Percentiles rank a stretch among this genome's conserved stretches.
These are phyloP conservation scores for Moniliella sp. DNA, from an alignment of 1,284 basidiomycete species.

Conservation along the genomic window DNA sequence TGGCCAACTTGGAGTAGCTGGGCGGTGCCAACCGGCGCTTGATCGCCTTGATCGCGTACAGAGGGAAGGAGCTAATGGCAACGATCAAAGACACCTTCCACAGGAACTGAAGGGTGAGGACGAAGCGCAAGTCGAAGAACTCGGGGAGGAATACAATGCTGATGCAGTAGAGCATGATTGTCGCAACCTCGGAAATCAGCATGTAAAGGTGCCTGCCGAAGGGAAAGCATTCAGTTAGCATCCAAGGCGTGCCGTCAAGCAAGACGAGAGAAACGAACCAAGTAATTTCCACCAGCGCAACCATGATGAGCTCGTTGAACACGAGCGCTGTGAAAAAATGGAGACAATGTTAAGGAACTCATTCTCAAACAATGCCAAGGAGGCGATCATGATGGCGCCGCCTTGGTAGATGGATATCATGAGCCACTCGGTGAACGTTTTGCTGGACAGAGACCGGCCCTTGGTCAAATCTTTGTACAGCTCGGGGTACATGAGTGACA, in stretches of 20 bases:
- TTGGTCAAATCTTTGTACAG: slow-evolving; percentile 51
- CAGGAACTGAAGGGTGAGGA: slow-evolving; percentile 63
- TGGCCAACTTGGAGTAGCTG: slow-evolving; percentile 57
- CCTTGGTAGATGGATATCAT: slow-evolving; percentile 97
- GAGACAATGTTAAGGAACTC: slow-evolving; percentile 95
- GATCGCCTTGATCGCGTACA: slow-evolving; percentile 73
- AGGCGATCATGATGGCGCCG: slow-evolving; percentile 94
- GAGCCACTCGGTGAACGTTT: slow-evolving; percentile 94
- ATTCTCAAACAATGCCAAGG: slow-evolving; percentile 79
- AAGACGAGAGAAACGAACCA: slow-evolving; percentile 43
- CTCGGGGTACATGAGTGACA: slow-evolving; percentile 85
- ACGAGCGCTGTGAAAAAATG: slow-evolving; percentile 94
- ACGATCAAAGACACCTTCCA: slow-evolving; percentile 79
- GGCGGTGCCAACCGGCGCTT: slow-evolving; percentile 71
- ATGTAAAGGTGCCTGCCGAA: slow-evolving; percentile 72
- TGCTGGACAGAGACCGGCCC: slow-evolving; percentile 53
- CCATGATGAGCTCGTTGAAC: slow-evolving; percentile 96
- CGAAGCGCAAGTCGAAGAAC: slow-evolving; percentile 88
- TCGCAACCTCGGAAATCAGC: slow-evolving; percentile 78
- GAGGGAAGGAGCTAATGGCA: slow-evolving; percentile 63
- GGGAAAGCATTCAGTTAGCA: background rate
- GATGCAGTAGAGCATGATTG: slow-evolving; percentile 65
- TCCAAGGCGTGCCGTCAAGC: background rate
- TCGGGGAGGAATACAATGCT: slow-evolving; percentile 84
- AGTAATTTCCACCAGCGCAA: slow-evolving; percentile 83